Percentiles rank a stretch among this genome's conserved stretches.
phyloP scores from a whole-genome alignment of 257 asterid species.

The Solanum appendiculatum region DNA sequence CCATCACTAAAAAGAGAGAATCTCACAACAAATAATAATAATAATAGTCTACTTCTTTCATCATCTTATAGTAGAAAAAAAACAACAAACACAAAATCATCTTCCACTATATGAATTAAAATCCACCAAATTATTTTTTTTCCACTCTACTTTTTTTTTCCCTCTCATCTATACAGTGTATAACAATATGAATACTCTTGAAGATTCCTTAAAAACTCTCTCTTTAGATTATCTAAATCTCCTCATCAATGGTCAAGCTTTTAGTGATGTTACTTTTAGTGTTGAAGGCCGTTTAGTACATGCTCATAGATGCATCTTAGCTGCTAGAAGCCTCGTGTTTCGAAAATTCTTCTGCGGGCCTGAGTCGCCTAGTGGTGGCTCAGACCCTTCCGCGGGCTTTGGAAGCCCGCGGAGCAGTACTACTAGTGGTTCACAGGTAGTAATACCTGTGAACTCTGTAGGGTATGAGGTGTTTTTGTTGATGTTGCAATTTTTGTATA shows the following conservation, averaged over 20 bases:
- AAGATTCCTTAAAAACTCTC: slow-evolving; percentile 76
- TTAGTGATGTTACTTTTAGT: slow-evolving; percentile 93
- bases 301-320: slow-evolving; percentile 89
- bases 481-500: slow-evolving; percentile 83
- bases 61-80: not conserved
- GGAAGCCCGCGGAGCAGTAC: slow-evolving; percentile 34
- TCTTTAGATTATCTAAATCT: slow-evolving; percentile 85
- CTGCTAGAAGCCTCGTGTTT: slow-evolving; percentile 80
- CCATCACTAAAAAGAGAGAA: not conserved
- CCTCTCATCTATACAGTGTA: not conserved
- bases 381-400: slow-evolving; percentile 14
- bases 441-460: slow-evolving; percentile 71
- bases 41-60: slow-evolving; percentile 3
- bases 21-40: slow-evolving; percentile 15
- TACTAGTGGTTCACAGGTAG: not conserved
- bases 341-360: slow-evolving; percentile 85
- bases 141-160: not conserved
- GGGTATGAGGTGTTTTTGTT: slow-evolving; percentile 82
- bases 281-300: slow-evolving; percentile 94
- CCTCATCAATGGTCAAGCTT: slow-evolving; percentile 92
- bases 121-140: not conserved
- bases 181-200: slow-evolving; percentile 10
- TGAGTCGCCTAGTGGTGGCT: slow-evolving; percentile 40
- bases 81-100: not conserved
- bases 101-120: not conserved